Evolutionary conservation across 352 stramenopile genomes (phyloP).

Genomic region (Peronosclerospora sorghi): DNA sequence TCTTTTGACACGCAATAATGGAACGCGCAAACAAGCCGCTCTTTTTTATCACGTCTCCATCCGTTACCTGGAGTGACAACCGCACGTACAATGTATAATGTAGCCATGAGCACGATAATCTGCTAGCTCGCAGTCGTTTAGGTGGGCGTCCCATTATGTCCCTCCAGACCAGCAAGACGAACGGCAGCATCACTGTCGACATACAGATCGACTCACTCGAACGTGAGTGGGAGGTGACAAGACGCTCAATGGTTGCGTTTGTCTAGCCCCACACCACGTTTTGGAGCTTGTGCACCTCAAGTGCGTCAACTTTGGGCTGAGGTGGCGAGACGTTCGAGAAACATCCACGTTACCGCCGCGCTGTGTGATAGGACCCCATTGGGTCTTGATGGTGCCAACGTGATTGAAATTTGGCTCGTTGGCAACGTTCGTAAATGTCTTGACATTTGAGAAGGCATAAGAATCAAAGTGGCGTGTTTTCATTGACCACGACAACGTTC

Average conservation of each 20-base stretch:
- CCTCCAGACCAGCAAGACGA: no score
- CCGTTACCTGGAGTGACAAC: no score
- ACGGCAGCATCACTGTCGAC: no score
- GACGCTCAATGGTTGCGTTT: slow-evolving; percentile 5
- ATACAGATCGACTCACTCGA: no score
- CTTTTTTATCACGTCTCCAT: no score
- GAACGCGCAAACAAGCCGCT: no score
- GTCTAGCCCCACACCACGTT: slow-evolving; percentile 2
- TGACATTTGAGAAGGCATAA: slow-evolving; percentile 35
- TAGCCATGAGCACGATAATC: no score
- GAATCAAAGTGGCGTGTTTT: slow-evolving; percentile 28
- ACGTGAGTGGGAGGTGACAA: slow-evolving; percentile 17
- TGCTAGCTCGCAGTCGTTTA: no score
- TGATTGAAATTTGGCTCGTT: slow-evolving; percentile 41
- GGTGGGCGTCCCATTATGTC: no score
- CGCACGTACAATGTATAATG: no score
- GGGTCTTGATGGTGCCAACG: slow-evolving; percentile 61
- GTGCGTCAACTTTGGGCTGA: slow-evolving; percentile 41
- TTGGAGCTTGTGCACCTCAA: slow-evolving; percentile 49
- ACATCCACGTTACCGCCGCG: slow-evolving; percentile 12
- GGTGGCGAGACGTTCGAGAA: slow-evolving; percentile 18
- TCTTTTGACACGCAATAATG: no score
- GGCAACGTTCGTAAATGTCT: slow-evolving; percentile 31
- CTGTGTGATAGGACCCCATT: slow-evolving; percentile 68
- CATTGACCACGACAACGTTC: no score